phyloP scores from a whole-genome alignment of 768 basidiomycete genomes.

The Tricholoma sp. region DNA sequence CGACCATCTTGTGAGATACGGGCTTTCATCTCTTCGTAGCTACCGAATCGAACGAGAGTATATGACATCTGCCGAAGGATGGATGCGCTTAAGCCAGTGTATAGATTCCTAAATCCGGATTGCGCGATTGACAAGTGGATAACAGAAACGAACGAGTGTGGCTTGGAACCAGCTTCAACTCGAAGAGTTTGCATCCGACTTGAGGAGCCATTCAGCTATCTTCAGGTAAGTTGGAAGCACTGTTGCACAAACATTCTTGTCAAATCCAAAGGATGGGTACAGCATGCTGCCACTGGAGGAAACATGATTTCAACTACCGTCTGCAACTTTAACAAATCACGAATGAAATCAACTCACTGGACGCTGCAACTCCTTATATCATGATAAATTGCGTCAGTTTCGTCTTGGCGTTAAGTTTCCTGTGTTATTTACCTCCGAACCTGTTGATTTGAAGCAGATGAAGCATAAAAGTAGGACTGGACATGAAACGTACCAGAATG shows the following conservation, averaged over 20 bases:
- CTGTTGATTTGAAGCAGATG: slow-evolving; percentile 25
- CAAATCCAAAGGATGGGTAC: slow-evolving; percentile 79
- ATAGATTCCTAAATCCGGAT: slow-evolving; percentile 70
- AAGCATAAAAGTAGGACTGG: background rate
- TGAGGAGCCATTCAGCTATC: slow-evolving; percentile 3
- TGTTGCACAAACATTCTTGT: slow-evolving; percentile 67
- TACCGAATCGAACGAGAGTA: slow-evolving; percentile 78
- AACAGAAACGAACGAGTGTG: slow-evolving; percentile 61
- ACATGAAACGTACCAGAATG: slow-evolving; percentile 42
- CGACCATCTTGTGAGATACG: slow-evolving; percentile 44
- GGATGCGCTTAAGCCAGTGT: slow-evolving; percentile 79
- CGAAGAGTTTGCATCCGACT: slow-evolving; percentile 79
- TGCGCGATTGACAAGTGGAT: slow-evolving; percentile 59
- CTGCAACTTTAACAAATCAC: background rate
- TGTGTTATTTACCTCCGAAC: slow-evolving; percentile 50
- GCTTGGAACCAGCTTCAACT: slow-evolving; percentile 37
- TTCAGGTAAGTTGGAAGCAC: background rate
- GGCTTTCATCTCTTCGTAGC: slow-evolving; percentile 73
- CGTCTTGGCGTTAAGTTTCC: background rate
- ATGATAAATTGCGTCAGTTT: background rate
- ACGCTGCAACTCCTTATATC: slow-evolving; percentile 54
- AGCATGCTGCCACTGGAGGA: slow-evolving; percentile 66
- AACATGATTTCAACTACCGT: slow-evolving; percentile 1
- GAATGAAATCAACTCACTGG: slow-evolving; percentile 38
- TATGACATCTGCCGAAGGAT: slow-evolving; percentile 89